Evolutionary conservation across 495 filamentous ascomycete species (phyloP).

Genomic region (Cryomyces antarcticus): DNA sequence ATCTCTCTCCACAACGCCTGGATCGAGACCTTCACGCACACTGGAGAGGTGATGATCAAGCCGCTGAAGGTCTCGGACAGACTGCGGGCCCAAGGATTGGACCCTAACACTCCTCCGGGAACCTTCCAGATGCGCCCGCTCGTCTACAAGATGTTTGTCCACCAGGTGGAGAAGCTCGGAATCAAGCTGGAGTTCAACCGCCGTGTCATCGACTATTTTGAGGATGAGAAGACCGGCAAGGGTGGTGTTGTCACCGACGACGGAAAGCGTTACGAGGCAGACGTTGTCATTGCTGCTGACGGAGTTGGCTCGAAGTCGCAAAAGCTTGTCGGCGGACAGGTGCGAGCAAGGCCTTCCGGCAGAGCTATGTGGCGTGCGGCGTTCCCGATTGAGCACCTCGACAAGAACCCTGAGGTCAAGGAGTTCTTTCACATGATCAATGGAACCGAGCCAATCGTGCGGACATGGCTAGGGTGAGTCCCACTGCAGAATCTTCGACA

Average conservation of each 20-base stretch:
- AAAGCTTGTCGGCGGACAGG: conserved; percentile 28
- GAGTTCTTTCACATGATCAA: conserved; percentile 22
- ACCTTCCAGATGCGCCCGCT: conserved; percentile 27
- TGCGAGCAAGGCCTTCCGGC: conserved; percentile 25
- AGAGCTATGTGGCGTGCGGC: conserved; percentile 33
- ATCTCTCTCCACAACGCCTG: conserved; percentile 26
- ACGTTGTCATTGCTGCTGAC: conserved; percentile 40
- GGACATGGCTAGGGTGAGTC: conserved; percentile 15
- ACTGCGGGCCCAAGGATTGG: conserved; percentile 18
- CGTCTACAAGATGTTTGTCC: conserved; percentile 34
- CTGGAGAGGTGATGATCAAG: conserved; percentile 24
- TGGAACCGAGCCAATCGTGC: conserved; percentile 14
- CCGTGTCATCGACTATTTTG: conserved; percentile 28
- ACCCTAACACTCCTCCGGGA: conserved; percentile 18
- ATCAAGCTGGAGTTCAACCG: conserved; percentile 32
- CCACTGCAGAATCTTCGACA: neutral
- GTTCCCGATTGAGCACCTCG: conserved; percentile 20
- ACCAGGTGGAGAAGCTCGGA: conserved; percentile 27
- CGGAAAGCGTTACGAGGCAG: conserved; percentile 28
- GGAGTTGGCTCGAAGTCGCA: conserved; percentile 33
- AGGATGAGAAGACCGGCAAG: conserved; percentile 22
- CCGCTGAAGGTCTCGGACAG: conserved; percentile 12
- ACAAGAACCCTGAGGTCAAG: conserved; percentile 16
- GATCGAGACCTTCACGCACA: conserved; percentile 33
- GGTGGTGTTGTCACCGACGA: conserved; percentile 27